Conservation (phyloP, 169 alveolate genomes). For the Theileria luwenshuni region DNA sequence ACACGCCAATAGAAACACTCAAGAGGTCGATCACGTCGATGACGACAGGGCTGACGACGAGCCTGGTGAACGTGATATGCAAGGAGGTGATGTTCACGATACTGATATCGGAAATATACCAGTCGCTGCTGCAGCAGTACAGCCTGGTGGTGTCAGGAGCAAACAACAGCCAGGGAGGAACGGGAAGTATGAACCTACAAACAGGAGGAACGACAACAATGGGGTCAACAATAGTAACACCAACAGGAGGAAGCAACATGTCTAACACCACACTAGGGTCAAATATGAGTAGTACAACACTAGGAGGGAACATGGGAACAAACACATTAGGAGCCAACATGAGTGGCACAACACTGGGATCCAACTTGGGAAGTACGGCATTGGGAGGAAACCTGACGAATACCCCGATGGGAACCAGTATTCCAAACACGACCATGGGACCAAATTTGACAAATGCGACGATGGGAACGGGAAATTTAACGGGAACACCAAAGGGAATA, state of each 20-base stretch:
- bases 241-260: background rate
- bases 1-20: conserved; percentile 31
- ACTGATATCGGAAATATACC: conserved; percentile 14
- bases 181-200: background rate
- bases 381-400: too few relatives aligned
- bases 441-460: background rate
- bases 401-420: background rate
- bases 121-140: conserved; percentile 14
- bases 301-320: background rate
- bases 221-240: background rate
- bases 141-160: background rate
- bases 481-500: background rate
- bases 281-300: background rate
- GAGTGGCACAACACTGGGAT: background rate
- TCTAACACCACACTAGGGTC: background rate
- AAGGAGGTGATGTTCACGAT: conserved; percentile 24
- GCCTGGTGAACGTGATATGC: conserved; percentile 51
- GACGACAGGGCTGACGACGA: conserved; percentile 61
- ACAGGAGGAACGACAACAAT: background rate
- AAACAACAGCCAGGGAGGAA: background rate
- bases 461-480: background rate
- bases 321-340: too few relatives aligned
- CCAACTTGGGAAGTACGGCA: background rate
- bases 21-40: conserved; percentile 58
- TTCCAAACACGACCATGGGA: background rate